phyloP scores from a whole-genome alignment of 441 rosid genomes.

The Omphalea diandra region DNA sequence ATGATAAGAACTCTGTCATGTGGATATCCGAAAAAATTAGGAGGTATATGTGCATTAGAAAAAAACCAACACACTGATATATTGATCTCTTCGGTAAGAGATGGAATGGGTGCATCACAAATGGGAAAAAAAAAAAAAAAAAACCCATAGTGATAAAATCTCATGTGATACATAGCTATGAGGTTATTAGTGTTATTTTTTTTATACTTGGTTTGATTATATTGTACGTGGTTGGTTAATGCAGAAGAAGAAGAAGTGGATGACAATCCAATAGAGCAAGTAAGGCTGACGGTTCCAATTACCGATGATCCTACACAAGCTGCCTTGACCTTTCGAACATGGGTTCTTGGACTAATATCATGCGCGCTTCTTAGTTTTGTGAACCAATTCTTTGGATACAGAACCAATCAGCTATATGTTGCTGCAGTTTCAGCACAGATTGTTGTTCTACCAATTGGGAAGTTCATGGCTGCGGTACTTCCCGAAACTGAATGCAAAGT shows the following conservation, averaged over 20 bases:
- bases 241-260: slow-evolving; percentile 42
- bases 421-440: slow-evolving; percentile 60
- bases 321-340: slow-evolving; percentile 67
- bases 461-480: slow-evolving; percentile 71
- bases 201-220: too few species aligned
- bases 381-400: slow-evolving; percentile 66
- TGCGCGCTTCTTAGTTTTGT: slow-evolving; percentile 57
- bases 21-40: too few species aligned
- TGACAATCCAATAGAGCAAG: slow-evolving; percentile 80
- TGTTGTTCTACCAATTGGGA: slow-evolving; percentile 61
- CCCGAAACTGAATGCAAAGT: slow-evolving; percentile 36
- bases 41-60: too few species aligned
- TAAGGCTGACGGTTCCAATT: slow-evolving; percentile 74
- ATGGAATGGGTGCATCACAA: too few species aligned
- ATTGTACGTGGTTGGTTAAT: background rate
- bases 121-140: too few species aligned
- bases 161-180: too few species aligned
- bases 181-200: background rate
- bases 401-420: slow-evolving; percentile 51
- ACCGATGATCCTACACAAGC: slow-evolving; percentile 64
- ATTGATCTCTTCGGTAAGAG: too few species aligned
- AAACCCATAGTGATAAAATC: too few species aligned
- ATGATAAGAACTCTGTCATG: too few species aligned
- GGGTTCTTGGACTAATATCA: slow-evolving; percentile 58
- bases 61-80: too few species aligned